Percentiles rank a stretch among this genome's conserved stretches.
Evolutionary conservation across 805 yeast species (phyloP).

Genomic region (Pichia kluyveri): DNA sequence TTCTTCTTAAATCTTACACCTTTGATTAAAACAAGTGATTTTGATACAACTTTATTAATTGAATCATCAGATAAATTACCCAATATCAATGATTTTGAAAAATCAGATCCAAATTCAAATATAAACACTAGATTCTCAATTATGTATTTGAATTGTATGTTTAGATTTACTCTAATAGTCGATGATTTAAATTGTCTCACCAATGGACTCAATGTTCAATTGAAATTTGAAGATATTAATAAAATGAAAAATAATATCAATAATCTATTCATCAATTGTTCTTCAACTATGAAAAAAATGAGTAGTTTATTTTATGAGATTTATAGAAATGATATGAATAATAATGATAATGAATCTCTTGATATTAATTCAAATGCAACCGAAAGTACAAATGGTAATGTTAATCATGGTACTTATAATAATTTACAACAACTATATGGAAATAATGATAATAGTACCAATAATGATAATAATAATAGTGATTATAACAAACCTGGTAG

Average conservation of each 20-base stretch:
- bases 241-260: conserved; percentile 39
- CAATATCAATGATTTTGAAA: too few species aligned
- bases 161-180: conserved; percentile 33
- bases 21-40: conserved; percentile 15
- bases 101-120: neutral
- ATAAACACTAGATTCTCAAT: conserved; percentile 8
- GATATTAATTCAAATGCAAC: neutral
- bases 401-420: neutral
- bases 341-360: neutral
- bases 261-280: conserved; percentile 41
- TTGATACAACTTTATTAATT: conserved; percentile 19
- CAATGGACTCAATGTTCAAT: conserved; percentile 38
- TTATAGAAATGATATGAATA: neutral
- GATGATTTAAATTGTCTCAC: conserved; percentile 44
- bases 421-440: too few species aligned
- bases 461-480: too few species aligned
- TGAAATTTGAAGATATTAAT: conserved; percentile 32
- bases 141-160: conserved; percentile 16
- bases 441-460: too few species aligned
- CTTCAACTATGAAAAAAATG: conserved; percentile 33
- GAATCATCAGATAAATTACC: conserved; percentile 9
- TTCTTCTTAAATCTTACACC: conserved; percentile 18
- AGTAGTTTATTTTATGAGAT: conserved; percentile 22
- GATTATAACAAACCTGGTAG: too few species aligned
- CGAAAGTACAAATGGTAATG: neutral